Evolutionary conservation across 2,329 filamentous ascomycete species (phyloP), one percentile per base, ranked within the genome.

Genomic region (Cercospora beticola): DNA sequence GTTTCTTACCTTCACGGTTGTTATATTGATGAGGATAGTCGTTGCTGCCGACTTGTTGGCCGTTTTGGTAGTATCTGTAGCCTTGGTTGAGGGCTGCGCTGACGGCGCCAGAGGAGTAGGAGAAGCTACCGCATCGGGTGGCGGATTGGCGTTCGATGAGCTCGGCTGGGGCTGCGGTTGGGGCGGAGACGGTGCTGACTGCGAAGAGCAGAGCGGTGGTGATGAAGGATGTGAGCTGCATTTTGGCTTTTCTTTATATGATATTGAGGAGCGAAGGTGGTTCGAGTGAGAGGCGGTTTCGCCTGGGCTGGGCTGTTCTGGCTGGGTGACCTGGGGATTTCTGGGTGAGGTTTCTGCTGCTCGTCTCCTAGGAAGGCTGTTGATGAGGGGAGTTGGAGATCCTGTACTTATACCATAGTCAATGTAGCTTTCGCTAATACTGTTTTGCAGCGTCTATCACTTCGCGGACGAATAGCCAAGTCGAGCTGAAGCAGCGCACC

Each of bases 61-160:
- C 70, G 65, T 70, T 59, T 46, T 52, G 43, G 76, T 87, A 83
- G 74, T 86, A 83, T 21, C 78, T 75, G 80, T 84, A 89, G 3
- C 86, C 86, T 58, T 83, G 80, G 66, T 82, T 79, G 49, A 83
- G 77, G 46, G 88, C 88, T 9, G 81, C 78, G 70, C 78, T 80
- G 60, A 88, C 83, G 67, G 85, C 81, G 62, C 77, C 77, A 57
- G 81, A 79, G 61, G 80, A 82, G 81, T 89, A 89, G 77, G 80
- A 83, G 67, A 70, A 82, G 63, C 78, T 82, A 65, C 87, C 87
- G 76, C 88, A 89, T 60, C 82, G 83, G 49, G 84, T 81, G 78
- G 80, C 78, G 74, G 85, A 82, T 75, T 82, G 79, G 71, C 82
- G 78, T 72, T 80, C 70, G 26, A 78, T 74, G 56, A 82, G 61